Evolutionary conservation across 2,329 filamentous ascomycete genomes (phyloP), one percentile per base, ranked within the genome.

Genomic region (Pseudogymnoascus sp.): DNA sequence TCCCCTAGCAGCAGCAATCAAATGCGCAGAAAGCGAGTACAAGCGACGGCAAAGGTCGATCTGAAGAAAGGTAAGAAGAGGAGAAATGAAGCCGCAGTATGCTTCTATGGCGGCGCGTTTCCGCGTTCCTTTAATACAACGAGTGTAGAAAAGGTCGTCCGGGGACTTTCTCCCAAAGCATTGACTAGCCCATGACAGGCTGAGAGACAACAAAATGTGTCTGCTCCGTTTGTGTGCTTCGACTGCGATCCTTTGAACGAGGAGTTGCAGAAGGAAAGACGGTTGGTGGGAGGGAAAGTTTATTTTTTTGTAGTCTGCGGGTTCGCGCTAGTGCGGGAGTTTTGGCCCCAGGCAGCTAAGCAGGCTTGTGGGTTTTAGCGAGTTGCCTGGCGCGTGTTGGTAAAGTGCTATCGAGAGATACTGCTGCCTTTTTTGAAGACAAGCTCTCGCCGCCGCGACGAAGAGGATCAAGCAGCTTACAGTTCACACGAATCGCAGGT

Each of bases 141-240:
- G 14, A 74, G 65, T 33, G 31, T 33, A 33, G 70, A 73, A 76
- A 79, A 82, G 82, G 83, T 79, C 87, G 92, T 97, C 93, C 93
- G 93, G 93, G 93, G 93, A 97, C 93, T 97, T 97, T 97, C 93
- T 96, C 93, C 93, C 92, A 94, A 97, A 97, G 92, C 92, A 75
- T 71, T 68, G 69, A 75, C 61, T 75, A 71, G 64, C 66, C 59
- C 64, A 68, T 73, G 66, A 60, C 66, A 70, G 73, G 71, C 74
- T 68, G 72, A 74, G 74, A 77, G 69, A 76, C 66, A 71, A 62
- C 69, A 75, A 72, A 71, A 62, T 69, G 75, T 73, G 70, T 73
- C 72, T 71, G 76, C 82, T 89, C 91, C 88, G 91, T 96, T 80
- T 88, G 90, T 92, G 79, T 91, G 92, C 93, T 97, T 96, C 89